Conservation (phyloP, 345 rosid genomes). For the Eutrema heterophyllum region DNA sequence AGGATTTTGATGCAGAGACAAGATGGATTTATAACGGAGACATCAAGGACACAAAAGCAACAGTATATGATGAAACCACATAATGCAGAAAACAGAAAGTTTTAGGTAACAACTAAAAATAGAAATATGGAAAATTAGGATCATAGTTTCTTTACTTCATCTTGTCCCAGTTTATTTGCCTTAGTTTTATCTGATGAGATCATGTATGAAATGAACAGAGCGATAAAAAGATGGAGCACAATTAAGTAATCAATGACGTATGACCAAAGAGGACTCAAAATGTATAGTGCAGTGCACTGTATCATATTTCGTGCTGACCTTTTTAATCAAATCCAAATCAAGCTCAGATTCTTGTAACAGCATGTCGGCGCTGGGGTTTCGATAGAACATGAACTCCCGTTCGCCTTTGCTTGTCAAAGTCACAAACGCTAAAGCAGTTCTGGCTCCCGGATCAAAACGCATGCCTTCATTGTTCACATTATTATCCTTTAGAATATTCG, state of each 20-base stretch:
- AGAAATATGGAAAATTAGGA: too few relatives aligned
- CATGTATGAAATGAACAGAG: too few relatives aligned
- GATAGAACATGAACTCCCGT: conserved; percentile 96
- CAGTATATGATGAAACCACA: not conserved
- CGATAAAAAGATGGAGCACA: not conserved
- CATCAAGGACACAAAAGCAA: not conserved
- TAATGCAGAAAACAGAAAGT: not conserved
- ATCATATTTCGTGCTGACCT: conserved; percentile 36
- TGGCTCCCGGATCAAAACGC: conserved; percentile 89
- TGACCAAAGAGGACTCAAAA: not conserved
- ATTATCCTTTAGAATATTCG: conserved; percentile 76
- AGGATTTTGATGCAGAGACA: not conserved
- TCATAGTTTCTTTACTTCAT: not conserved
- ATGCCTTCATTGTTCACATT: conserved; percentile 75
- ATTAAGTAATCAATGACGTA: not conserved
- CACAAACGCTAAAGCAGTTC: conserved; percentile 94
- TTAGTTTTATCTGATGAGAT: not conserved
- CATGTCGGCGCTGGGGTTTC: conserved; percentile 99
- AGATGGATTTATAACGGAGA: not conserved
- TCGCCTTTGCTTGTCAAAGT: conserved; percentile 86
- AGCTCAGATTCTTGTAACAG: conserved; percentile 76
- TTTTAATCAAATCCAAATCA: conserved; percentile 70
- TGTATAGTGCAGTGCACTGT: too few relatives aligned
- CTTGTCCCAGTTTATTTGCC: too few relatives aligned
- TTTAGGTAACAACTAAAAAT: not conserved